Base-by-base conservation (phyloP, 495 filamentous ascomycete genomes). In the Coniosporium apollinis region DNA sequence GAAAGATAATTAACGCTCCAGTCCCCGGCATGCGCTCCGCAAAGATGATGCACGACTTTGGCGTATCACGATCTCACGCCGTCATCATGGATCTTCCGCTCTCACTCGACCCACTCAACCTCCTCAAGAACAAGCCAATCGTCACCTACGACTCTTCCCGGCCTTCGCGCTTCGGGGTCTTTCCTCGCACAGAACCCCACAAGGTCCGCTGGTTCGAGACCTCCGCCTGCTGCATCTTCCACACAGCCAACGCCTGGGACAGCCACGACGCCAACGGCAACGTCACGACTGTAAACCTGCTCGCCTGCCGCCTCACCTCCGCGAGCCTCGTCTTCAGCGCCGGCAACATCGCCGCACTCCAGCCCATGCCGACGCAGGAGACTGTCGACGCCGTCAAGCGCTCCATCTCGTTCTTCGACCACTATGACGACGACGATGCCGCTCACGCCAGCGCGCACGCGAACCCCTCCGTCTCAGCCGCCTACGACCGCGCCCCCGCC, bases 11-110 rank as follows among this genome's bases (percentile, higher is more conserved):
- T n/a, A 65, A 67, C 34, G 41, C 45, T 15, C 50, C 61, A 1
- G 56, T 79, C 1, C 62, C 70, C 2, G 72, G 75, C 1, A 52
- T 78, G 10, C 44, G 54, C n/a, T 64, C 61, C 7, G 62, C 71
- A 2, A 79, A 73, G 47, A 67, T 79, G 65, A 78, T 80, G 72
- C 75, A 79, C 44, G 73, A 79, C 42, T 79, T 77, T 45, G 74
- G 74, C 4, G 75, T 76, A 3, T 73, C 71, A 0, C 51, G 43
- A 11, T 44, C 41, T 14, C 60, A 78, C 48, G 76, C 73, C 0
- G 52, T 78, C 19, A 76, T 80, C 28, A 59, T 80, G 55, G 72
- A 80, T 45, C 61, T 77, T 13, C 75, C 75, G 1, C 45, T 80
- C 5, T 64, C 67, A 5, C 55, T 79, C n/a, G 60, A 74, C 44